A percentile compares a stretch with the other conserved stretches of the same genome.
These are phyloP conservation scores for Trichoderma sp. DNA, from an alignment of 2,329 filamentous ascomycete species.

Conservation along the genomic window DNA sequence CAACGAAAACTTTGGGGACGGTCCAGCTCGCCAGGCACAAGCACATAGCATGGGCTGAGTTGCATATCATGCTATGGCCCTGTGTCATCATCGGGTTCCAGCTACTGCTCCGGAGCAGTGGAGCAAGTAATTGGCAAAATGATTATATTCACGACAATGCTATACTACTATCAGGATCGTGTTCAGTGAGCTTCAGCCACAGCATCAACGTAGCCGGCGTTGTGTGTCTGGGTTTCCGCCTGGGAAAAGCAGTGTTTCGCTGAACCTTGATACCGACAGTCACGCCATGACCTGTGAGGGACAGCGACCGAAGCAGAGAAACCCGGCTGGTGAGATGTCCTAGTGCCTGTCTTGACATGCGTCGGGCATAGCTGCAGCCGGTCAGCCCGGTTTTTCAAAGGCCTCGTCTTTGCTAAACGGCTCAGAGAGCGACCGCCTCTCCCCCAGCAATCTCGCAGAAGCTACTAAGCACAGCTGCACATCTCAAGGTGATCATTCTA, in stretches of 20 bases:
- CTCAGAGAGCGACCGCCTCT: neutral
- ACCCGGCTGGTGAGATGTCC: neutral
- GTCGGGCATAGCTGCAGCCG: constrained; percentile 18
- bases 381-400: constrained; percentile 2
- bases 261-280: constrained; percentile 1
- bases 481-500: neutral
- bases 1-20: neutral
- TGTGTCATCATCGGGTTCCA: neutral
- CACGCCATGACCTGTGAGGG: constrained; percentile 13
- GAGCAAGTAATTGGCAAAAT: neutral
- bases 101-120: constrained; percentile 4
- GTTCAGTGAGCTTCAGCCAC: neutral
- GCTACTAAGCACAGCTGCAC: neutral
- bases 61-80: neutral
- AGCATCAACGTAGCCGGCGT: neutral
- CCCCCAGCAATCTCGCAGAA: neutral
- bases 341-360: constrained; percentile 9
- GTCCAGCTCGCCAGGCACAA: constrained; percentile 9
- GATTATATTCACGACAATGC: neutral
- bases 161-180: neutral
- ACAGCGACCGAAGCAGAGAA: neutral
- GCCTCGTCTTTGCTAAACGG: neutral
- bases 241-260: neutral
- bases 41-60: constrained; percentile 2
- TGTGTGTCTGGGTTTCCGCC: neutral